Evolutionary conservation across 2,329 filamentous ascomycete genomes (phyloP), one percentile per base, ranked within the genome.

Genomic region (Verticillium klebahnii): DNA sequence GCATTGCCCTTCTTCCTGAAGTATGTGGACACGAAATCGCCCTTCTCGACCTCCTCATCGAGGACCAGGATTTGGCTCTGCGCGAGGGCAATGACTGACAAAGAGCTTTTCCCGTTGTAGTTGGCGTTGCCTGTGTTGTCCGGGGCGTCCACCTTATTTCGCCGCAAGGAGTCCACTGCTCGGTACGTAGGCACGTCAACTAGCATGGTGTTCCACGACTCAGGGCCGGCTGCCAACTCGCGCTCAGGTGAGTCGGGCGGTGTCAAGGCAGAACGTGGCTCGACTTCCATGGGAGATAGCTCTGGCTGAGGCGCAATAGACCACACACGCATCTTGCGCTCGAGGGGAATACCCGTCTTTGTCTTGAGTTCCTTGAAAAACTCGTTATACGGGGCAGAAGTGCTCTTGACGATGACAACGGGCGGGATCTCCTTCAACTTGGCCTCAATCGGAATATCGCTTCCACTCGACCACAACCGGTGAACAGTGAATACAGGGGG

Each of bases 401-500:
- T 85, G 70, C 91, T 95, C 59, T 89, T 87, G 29, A 92, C 83
- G 45, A 94, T 76, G 58, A 85, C 83, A 5, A 86, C 80, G 1
- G 93, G 87, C 5, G 84, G 77, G 17, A 85, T 84, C 40, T 84
- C 81, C 60, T 77, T 83, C 12, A 87, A 84, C 69, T 88, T 87
- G 61, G 89, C 75, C 1, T 82, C 77, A 57, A 85, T 78, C 6
- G 81, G 78, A 25, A 86, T 75, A 1, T 85, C 83, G 66, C 82
- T 87, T 59, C 81, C 76, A 19, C 83, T 78, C 2, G 85, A 85
- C 72, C 88, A 89, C 1, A 98, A 80, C 67, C 94, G 92, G 71
- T 96, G 87, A 63, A 98, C 82, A 1, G 88, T 92, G 73, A 97
- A 91, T 54, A 97, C 82, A 0, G 92, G 92, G 5, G 93, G 95